Evolutionary conservation across 2,329 filamentous ascomycete genomes (phyloP), one percentile per base, ranked within the genome.

Genomic region (Tolypocladium capitatum): DNA sequence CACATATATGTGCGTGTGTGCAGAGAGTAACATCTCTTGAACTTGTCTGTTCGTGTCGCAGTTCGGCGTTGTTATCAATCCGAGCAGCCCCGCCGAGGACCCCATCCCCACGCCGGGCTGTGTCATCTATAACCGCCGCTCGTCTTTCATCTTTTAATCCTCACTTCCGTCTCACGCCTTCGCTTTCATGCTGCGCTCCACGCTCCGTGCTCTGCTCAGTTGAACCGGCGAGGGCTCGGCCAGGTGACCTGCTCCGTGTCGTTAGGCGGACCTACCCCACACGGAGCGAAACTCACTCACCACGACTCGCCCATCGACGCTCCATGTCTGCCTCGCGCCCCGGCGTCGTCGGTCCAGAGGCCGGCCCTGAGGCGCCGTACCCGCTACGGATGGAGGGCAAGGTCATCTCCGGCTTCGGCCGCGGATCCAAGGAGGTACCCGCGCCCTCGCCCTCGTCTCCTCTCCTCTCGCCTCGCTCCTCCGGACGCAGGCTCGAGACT

Each of bases 381-480:
- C 92, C 92, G 0, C 75, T 95, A 57, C 79, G 76, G 56, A 82
- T 97, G 68, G 83, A 85, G 52, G 92, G 92, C 24, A 80, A 83
- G 48, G 89, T 98, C 24, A 89, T 96, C 59, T 84, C 86, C 58
- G 92, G 92, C 32, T 97, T 97, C 65, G 91, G 92, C 38, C 80
- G 92, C 51, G 92, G 92, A 16, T 94, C 87, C 59, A 94, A 89
- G 71, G 90, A 96, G 69, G 86, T 90, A 63, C 50, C 24, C 3
- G 5, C 68, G 62, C 20, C 6, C 16, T n/a, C 16, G 35, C 33
- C n/a, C n/a, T n/a, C 32, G 40, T 30, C 42, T 27, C 28, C 46
- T 31, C 48, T 42, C 20, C 28, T 6, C 45, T 14, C 30, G 5
- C 36, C 31, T 14, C n/a, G n/a, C n/a, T n/a, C n/a, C n/a, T n/a